Evolutionary conservation across 164 flowering plant species (phyloP).

Genomic region (Platanus orientalis): DNA sequence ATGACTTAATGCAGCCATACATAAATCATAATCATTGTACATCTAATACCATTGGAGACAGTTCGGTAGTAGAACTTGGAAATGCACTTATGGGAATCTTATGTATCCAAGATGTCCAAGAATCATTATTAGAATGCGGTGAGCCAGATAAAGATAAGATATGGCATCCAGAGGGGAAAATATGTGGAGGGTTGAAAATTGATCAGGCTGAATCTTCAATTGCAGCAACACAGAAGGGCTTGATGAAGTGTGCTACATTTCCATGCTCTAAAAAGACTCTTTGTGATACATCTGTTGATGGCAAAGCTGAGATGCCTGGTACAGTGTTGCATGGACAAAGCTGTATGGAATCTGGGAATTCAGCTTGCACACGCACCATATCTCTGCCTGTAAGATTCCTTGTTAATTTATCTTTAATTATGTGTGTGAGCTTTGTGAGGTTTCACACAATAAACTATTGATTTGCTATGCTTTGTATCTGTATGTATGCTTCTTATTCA

Average conservation of each 20-base stretch:
- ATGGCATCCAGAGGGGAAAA: slow-evolving; percentile 3
- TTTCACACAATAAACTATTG: too few relatives aligned
- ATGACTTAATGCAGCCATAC: slow-evolving; percentile 8
- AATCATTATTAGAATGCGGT: neutral
- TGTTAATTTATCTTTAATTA: too few relatives aligned
- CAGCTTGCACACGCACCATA: slow-evolving; percentile 21
- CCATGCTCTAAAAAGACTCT: slow-evolving; percentile 25
- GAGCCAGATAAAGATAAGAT: neutral
- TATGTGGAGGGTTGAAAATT: slow-evolving; percentile 9
- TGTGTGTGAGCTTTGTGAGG: too few relatives aligned
- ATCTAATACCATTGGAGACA: neutral
- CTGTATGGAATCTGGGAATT: slow-evolving; percentile 3
- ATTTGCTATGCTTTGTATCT: too few relatives aligned
- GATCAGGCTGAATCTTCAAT: neutral
- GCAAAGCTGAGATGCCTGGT: slow-evolving; percentile 15
- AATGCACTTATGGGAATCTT: slow-evolving; percentile 16
- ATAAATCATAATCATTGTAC: neutral
- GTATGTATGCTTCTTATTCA: too few relatives aligned
- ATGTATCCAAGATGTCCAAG: slow-evolving; percentile 23
- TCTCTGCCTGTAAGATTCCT: slow-evolving; percentile 48
- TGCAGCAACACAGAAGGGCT: slow-evolving; percentile 17
- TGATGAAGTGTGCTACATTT: slow-evolving; percentile 37
- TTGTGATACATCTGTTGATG: slow-evolving; percentile 15
- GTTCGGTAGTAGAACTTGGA: slow-evolving; percentile 24
- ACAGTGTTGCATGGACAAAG: too few relatives aligned